Conservation (phyloP, 108 stramenopile genomes). For the Cyclotella sp. region DNA sequence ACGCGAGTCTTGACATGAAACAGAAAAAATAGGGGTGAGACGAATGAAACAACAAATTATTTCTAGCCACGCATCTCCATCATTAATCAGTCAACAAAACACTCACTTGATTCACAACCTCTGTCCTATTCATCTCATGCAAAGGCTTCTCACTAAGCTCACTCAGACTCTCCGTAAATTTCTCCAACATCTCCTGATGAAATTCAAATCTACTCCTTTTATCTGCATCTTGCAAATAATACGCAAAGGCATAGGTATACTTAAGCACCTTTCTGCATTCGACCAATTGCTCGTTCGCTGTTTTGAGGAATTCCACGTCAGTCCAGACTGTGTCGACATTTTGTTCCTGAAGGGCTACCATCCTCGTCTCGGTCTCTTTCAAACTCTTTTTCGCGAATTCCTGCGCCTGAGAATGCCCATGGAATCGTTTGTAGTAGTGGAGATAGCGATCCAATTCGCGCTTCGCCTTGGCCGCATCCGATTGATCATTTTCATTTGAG, state of each 20-base stretch:
- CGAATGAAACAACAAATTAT: not conserved
- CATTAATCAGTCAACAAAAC: not conserved
- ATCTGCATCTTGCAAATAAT: constrained; percentile 74
- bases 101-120: constrained; percentile 91
- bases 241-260: constrained; percentile 95
- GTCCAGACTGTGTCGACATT: constrained; percentile 83
- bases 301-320: constrained; percentile 97
- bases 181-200: constrained; percentile 98
- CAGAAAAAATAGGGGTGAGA: not conserved
- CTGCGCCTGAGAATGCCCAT: constrained; percentile 92
- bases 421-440: constrained; percentile 98
- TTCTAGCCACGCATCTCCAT: too few relatives aligned
- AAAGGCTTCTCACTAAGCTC: constrained; percentile 88
- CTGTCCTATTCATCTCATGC: constrained; percentile 90
- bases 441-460: constrained; percentile 97
- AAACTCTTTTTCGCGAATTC: constrained; percentile 92
- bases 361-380: constrained; percentile 86
- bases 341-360: constrained; percentile 94
- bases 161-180: constrained; percentile 93
- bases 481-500: constrained; percentile 54
- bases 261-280: constrained; percentile 98
- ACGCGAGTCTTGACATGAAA: constrained; percentile 75
- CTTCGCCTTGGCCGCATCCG: constrained; percentile 88
- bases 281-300: constrained; percentile 95
- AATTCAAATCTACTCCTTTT: constrained; percentile 95